Percentiles rank a stretch among this genome's conserved stretches.
Evolutionary conservation across 1,284 basidiomycete genomes (phyloP).

Genomic region (Ustilago curta): DNA sequence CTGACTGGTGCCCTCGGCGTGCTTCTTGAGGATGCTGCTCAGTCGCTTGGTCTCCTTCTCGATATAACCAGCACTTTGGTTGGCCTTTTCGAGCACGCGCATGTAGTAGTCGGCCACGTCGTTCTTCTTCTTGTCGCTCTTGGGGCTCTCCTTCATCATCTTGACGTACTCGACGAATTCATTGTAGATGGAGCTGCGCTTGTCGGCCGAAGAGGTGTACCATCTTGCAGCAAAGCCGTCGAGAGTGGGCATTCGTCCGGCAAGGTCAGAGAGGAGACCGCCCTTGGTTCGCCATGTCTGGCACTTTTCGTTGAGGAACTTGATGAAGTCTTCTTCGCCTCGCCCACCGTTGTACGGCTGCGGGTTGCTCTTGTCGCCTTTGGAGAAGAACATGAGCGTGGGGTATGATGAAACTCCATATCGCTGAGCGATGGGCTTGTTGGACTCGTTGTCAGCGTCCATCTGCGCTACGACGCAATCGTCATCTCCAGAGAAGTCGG

Average conservation of each 20-base stretch:
- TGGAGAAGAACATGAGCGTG: conserved; percentile 89
- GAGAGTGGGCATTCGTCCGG: conserved; percentile 83
- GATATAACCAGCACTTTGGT: conserved; percentile 79
- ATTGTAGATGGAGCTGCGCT: conserved; percentile 74
- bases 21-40: conserved; percentile 77
- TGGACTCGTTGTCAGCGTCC: conserved; percentile 85
- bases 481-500: conserved; percentile 82
- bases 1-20: conserved; percentile 70
- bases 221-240: conserved; percentile 84
- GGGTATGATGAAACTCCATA: conserved; percentile 83
- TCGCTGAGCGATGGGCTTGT: conserved; percentile 79
- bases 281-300: conserved; percentile 84
- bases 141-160: conserved; percentile 40
- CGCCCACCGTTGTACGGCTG: conserved; percentile 79
- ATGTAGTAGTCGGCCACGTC: conserved; percentile 82
- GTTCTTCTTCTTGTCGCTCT: conserved; percentile 67
- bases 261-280: conserved; percentile 83
- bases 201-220: conserved; percentile 75
- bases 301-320: conserved; percentile 83
- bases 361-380: conserved; percentile 74
- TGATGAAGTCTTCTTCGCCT: conserved; percentile 76
- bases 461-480: conserved; percentile 86
- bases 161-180: conserved; percentile 72
- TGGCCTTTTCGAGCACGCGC: conserved; percentile 86
- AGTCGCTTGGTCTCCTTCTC: conserved; percentile 85